Percentiles rank a stretch among this genome's conserved stretches.
Conservation (phyloP, 75 land plant species). For the Picea glauca region DNA sequence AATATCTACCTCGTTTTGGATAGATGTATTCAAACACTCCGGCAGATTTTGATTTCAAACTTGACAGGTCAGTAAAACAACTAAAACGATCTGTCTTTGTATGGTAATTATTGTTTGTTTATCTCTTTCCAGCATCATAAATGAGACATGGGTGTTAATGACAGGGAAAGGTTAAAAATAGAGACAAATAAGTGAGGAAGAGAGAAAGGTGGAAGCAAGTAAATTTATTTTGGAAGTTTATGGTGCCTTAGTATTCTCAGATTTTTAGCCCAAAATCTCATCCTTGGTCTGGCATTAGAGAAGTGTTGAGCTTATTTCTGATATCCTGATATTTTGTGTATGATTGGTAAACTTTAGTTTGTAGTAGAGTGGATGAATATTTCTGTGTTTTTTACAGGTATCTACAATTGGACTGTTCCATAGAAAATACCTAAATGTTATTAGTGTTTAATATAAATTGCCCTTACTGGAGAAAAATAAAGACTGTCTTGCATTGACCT, state of each 20-base stretch:
- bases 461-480: no score
- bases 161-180: neutral
- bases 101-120: neutral
- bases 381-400: no score
- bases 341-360: neutral
- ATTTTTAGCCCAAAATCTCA: neutral
- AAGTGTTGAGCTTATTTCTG: neutral
- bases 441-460: no score
- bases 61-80: constrained; percentile 50
- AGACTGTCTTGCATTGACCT: no score
- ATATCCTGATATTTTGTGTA: neutral
- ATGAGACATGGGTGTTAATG: neutral
- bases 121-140: neutral
- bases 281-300: neutral
- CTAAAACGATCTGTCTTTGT: neutral
- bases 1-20: neutral
- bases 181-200: neutral
- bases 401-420: no score
- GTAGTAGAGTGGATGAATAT: neutral
- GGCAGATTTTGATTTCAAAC: constrained; percentile 90
- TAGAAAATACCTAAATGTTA: no score
- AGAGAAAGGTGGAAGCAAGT: neutral
- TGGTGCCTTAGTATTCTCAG: no score
- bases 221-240: neutral
- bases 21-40: constrained; percentile 92